phyloP scores from a whole-genome alignment of 1,139 yeast species.

The Hansenula lynferdii region DNA sequence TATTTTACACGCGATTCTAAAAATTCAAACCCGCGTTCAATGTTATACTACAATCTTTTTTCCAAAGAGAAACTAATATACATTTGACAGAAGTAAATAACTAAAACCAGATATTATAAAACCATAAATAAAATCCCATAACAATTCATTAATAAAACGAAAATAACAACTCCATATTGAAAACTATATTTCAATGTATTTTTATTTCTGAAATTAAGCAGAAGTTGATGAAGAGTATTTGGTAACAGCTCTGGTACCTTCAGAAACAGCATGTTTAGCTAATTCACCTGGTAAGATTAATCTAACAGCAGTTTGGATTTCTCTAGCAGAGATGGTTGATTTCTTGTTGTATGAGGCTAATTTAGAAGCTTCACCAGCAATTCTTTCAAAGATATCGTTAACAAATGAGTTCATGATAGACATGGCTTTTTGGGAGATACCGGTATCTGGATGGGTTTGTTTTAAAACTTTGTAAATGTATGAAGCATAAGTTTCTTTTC shows the following conservation, averaged over 20 bases:
- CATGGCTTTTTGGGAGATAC: slow-evolving; percentile 99
- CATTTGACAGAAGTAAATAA: slow-evolving; percentile 2
- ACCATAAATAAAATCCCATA: slow-evolving; percentile 4
- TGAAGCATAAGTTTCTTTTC: slow-evolving; percentile 99
- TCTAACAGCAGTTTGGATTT: slow-evolving; percentile 99
- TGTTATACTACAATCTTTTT: no score
- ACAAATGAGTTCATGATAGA: slow-evolving; percentile 99
- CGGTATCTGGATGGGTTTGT: slow-evolving; percentile 99
- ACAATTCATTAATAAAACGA: slow-evolving; percentile 2
- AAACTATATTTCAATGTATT: no score
- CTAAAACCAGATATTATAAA: slow-evolving; percentile 4
- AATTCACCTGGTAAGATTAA: slow-evolving; percentile 99
- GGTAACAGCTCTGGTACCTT: slow-evolving; percentile 99
- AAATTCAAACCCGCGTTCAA: no score
- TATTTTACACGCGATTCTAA: no score
- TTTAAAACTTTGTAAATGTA: slow-evolving; percentile 98
- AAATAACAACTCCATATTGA: background rate
- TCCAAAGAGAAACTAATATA: slow-evolving; percentile 4
- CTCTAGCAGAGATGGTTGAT: slow-evolving; percentile 98
- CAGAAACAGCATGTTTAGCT: slow-evolving; percentile 99
- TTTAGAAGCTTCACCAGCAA: slow-evolving; percentile 98
- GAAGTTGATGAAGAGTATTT: slow-evolving; percentile 98
- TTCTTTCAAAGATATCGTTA: slow-evolving; percentile 94
- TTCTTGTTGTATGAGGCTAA: slow-evolving; percentile 99
- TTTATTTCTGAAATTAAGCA: no score